phyloP scores from a whole-genome alignment of 345 rosid genomes.

The Laguncularia racemosa region DNA sequence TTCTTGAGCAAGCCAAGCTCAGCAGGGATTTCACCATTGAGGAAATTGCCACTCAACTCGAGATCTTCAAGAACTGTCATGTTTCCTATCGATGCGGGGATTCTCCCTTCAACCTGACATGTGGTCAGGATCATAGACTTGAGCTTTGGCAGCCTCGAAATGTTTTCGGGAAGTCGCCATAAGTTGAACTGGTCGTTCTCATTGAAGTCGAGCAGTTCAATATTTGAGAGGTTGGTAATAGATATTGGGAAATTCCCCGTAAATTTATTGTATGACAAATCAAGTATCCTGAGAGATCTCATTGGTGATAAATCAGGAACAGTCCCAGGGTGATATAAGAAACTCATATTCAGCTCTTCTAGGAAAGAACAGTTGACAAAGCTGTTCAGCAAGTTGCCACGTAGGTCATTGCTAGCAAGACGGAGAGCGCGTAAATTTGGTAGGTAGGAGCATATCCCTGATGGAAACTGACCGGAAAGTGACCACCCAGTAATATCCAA shows the following conservation, averaged over 20 bases:
- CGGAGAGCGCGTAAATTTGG: constrained; percentile 65
- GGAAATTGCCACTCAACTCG: constrained; percentile 73
- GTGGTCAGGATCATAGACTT: constrained; percentile 56
- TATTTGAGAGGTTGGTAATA: constrained; percentile 49
- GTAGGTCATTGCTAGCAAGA: constrained; percentile 45
- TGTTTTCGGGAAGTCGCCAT: constrained; percentile 49
- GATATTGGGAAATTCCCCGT: constrained; percentile 60
- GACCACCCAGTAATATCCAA: constrained; percentile 56
- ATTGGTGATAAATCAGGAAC: constrained; percentile 61
- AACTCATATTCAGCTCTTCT: constrained; percentile 42
- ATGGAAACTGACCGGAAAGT: constrained; percentile 60
- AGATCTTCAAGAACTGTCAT: constrained; percentile 84
- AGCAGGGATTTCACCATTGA: constrained; percentile 55
- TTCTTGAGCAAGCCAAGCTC: constrained; percentile 71
- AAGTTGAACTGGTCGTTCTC: constrained; percentile 34
- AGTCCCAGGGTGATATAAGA: constrained; percentile 27
- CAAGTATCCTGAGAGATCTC: constrained; percentile 48
- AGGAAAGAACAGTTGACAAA: constrained; percentile 62
- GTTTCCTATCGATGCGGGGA: constrained; percentile 71
- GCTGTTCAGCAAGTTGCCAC: constrained; percentile 41
- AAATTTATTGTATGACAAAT: constrained; percentile 64
- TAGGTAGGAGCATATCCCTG: constrained; percentile 53
- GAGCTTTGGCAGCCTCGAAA: constrained; percentile 51
- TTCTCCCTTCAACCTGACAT: constrained; percentile 50
- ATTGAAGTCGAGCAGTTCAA: constrained; percentile 46